A percentile compares a stretch with the other conserved stretches of the same genome.
Conservation (phyloP, 192 early-diverging fungal species). For the Cladochytrium replicatum region DNA sequence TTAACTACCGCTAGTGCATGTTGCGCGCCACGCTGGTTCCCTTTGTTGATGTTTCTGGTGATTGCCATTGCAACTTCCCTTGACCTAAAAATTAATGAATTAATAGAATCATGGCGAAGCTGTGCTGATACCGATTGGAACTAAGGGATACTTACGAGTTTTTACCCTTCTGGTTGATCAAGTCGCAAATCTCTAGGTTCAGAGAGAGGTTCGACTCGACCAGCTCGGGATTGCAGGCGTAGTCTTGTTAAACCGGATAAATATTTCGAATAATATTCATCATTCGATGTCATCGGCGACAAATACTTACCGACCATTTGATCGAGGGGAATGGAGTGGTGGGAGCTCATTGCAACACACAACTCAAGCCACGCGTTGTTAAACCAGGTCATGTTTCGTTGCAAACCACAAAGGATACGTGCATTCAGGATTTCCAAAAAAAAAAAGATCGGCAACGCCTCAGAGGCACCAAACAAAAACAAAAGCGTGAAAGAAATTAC, state of each 20-base stretch:
- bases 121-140: constrained; percentile 4
- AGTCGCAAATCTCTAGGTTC: constrained; percentile 91
- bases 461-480: too few species aligned
- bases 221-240: constrained; percentile 62
- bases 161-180: constrained; percentile 83
- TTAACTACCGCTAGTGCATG: too few species aligned
- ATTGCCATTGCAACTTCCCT: constrained; percentile 66
- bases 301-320: neutral
- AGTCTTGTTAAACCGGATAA: constrained; percentile 36
- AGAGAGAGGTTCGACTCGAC: constrained; percentile 72
- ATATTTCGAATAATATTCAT: neutral
- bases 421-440: too few species aligned
- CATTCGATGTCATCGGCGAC: neutral
- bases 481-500: too few species aligned
- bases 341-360: too few species aligned
- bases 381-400: too few species aligned
- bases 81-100: constrained; percentile 34
- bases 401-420: too few species aligned
- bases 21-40: constrained; percentile 42
- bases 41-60: constrained; percentile 51
- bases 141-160: constrained; percentile 53
- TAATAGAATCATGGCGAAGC: neutral
- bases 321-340: neutral
- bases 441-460: too few species aligned
- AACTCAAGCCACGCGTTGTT: too few species aligned